These are phyloP conservation scores for Metschnikowia gelsemii DNA, from an alignment of 805 yeast species.

Conservation along the genomic window DNA sequence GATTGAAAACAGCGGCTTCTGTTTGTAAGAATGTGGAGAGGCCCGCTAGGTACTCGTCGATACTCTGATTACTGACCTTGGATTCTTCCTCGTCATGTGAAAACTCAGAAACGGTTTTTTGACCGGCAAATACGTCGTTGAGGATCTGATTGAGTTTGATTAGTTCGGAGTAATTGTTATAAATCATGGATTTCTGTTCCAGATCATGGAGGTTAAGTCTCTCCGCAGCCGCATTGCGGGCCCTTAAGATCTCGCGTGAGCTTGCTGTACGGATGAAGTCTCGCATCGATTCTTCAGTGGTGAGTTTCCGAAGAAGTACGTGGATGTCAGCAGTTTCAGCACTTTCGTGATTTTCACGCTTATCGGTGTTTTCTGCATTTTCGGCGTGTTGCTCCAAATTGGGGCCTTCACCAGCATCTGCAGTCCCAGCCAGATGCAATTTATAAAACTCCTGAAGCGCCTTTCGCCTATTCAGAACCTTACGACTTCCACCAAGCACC, in stretches of 20 bases:
- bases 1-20: conserved; percentile 18
- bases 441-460: conserved; percentile 45
- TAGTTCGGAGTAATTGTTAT: conserved; percentile 72
- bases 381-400: background rate
- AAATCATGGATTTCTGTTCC: conserved; percentile 67
- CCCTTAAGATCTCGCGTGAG: conserved; percentile 13
- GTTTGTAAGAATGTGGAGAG: conserved; percentile 10
- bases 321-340: conserved; percentile 1
- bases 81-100: background rate
- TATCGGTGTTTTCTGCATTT: background rate
- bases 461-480: conserved; percentile 39
- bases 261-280: conserved; percentile 14
- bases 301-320: conserved; percentile 3
- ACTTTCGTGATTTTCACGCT: background rate
- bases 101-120: conserved; percentile 6
- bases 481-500: conserved; percentile 22
- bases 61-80: conserved; percentile 9
- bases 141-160: conserved; percentile 64
- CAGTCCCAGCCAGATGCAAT: conserved; percentile 20
- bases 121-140: conserved; percentile 13
- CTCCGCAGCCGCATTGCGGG: conserved; percentile 28
- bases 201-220: conserved; percentile 53
- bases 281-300: conserved; percentile 8
- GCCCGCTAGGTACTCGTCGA: conserved; percentile 13
- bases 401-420: background rate